These are phyloP conservation scores for Xylaria sp. DNA, from an alignment of 495 filamentous ascomycete genomes.

Conservation along the genomic window DNA sequence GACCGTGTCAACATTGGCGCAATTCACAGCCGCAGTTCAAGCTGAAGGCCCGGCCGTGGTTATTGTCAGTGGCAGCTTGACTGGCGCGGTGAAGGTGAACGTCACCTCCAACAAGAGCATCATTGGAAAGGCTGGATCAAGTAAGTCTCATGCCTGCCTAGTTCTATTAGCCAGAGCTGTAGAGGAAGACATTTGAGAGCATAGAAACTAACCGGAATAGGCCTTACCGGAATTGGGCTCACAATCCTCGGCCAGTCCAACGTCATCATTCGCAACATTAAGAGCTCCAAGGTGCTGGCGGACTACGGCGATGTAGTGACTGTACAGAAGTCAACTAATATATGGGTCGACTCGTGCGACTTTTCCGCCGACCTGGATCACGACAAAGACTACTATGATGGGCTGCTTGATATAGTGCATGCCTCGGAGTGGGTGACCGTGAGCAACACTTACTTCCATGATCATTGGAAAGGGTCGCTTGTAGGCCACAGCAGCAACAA, in stretches of 20 bases:
- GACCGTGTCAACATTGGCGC: constrained; percentile 59
- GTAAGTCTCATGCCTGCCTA: constrained; percentile 29
- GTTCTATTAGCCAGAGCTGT: neutral
- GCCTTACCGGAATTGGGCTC: constrained; percentile 55
- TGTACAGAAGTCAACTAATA: constrained; percentile 62
- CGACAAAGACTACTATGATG: constrained; percentile 73
- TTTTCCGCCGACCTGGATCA: constrained; percentile 61
- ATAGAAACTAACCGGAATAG: constrained; percentile 29
- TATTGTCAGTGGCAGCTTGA: constrained; percentile 53
- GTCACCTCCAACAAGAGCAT: constrained; percentile 62
- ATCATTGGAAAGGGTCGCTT: constrained; percentile 72
- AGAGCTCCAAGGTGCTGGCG: constrained; percentile 64
- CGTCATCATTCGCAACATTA: constrained; percentile 70
- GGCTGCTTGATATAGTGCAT: constrained; percentile 67
- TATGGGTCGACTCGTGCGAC: constrained; percentile 76
- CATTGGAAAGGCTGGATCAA: constrained; percentile 46
- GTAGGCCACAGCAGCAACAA: constrained; percentile 67
- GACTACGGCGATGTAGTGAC: constrained; percentile 66
- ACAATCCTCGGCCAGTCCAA: constrained; percentile 54
- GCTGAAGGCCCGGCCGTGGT: constrained; percentile 55
- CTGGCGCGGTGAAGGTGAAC: constrained; percentile 48
- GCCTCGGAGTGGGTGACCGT: constrained; percentile 61
- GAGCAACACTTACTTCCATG: constrained; percentile 59
- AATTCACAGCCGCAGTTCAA: constrained; percentile 51
- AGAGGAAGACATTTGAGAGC: neutral